Percentiles rank a stretch among this genome's conserved stretches.
phyloP scores from a whole-genome alignment of 768 basidiomycete species.

The Hericium alpestre region DNA sequence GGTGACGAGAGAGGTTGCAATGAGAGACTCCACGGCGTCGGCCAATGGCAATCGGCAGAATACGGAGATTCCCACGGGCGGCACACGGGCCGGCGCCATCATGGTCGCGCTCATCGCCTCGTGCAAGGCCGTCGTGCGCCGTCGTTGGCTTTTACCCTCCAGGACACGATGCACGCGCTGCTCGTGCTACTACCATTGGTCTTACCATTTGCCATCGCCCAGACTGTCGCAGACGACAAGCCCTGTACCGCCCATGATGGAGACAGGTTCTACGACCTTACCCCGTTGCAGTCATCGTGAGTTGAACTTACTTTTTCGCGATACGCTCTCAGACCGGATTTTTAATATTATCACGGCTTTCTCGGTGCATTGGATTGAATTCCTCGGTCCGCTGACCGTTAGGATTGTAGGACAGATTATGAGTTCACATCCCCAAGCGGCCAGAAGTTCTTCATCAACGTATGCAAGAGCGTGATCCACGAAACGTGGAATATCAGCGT shows the following conservation, averaged over 20 bases:
- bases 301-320: slow-evolving; percentile 3
- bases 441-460: slow-evolving; percentile 44
- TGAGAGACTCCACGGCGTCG: background rate
- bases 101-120: background rate
- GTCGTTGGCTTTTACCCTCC: background rate
- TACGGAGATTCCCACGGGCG: background rate
- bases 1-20: slow-evolving; percentile 16
- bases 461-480: slow-evolving; percentile 45
- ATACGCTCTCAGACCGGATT: too few relatives aligned
- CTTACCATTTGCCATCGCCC: slow-evolving; percentile 1
- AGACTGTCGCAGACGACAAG: slow-evolving; percentile 30
- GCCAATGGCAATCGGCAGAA: background rate
- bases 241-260: slow-evolving; percentile 51
- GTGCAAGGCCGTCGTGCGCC: background rate
- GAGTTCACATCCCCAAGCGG: slow-evolving; percentile 38
- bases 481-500: slow-evolving; percentile 53
- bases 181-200: too few relatives aligned
- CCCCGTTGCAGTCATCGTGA: slow-evolving; percentile 47
- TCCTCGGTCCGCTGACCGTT: too few relatives aligned
- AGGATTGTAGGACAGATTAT: slow-evolving; percentile 48
- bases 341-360: slow-evolving; percentile 1
- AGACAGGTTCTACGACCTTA: slow-evolving; percentile 60
- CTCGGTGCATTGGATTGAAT: slow-evolving; percentile 5
- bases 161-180: background rate
- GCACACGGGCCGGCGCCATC: background rate